Evolutionary conservation across 768 basidiomycete genomes (phyloP).

Genomic region (Neoboletus subvelutipes): DNA sequence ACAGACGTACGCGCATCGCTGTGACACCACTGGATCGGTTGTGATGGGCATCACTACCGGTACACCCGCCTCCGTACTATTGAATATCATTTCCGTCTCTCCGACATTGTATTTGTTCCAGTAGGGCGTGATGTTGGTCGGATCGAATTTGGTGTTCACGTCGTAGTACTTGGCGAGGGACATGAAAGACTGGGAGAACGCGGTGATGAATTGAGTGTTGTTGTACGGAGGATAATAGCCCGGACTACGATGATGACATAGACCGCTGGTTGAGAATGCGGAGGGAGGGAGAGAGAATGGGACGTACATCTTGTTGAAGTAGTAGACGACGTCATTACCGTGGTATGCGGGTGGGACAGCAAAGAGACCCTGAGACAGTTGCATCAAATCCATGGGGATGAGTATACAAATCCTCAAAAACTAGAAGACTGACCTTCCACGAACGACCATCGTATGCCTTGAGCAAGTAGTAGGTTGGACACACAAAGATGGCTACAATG

Average conservation of each 20-base stretch:
- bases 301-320: conserved; percentile 36
- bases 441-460: conserved; percentile 30
- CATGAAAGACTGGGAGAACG: conserved; percentile 30
- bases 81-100: conserved; percentile 19
- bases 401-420: conserved; percentile 11
- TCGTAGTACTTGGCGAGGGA: conserved; percentile 23
- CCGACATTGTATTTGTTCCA: conserved; percentile 8
- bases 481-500: conserved; percentile 35
- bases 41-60: conserved; percentile 2
- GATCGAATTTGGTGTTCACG: conserved; percentile 20
- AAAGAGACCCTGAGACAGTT: conserved; percentile 27
- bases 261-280: not conserved
- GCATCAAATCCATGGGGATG: not conserved
- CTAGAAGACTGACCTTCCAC: conserved; percentile 33
- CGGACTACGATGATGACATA: conserved; percentile 1
- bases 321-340: conserved; percentile 38
- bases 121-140: conserved; percentile 14
- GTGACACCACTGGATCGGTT: not conserved
- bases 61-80: conserved; percentile 2
- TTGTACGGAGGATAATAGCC: conserved; percentile 20
- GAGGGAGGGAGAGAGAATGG: not conserved
- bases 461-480: conserved; percentile 36
- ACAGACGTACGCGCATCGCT: conserved; percentile 16
- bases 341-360: conserved; percentile 31
- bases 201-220: conserved; percentile 26